Evolutionary conservation across 805 yeast genomes (phyloP), one percentile per base, ranked within the genome.

Genomic region (Candida germanica): DNA sequence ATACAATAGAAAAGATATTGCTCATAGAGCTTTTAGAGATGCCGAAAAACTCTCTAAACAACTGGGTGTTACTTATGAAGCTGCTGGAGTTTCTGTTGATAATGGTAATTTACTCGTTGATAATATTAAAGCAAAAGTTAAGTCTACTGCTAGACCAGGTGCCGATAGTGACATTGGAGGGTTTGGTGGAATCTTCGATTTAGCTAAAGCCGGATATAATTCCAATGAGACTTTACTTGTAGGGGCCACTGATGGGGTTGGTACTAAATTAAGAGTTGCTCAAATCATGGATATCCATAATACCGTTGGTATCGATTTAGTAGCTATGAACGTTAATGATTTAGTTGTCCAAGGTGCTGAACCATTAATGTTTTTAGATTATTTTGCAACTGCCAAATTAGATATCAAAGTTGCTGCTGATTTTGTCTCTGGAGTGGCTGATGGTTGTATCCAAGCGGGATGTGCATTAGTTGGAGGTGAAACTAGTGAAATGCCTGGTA

Each of bases 401-500:
- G 96, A 89, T 50, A 78, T 89, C 44, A 65, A 74, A 39, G 73
- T 87, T 28, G 96, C 98, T 5, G 81, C 93, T 17, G 81, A 79
- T 48, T 93, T 93, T 50, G 98, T 93, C 25, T 70, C 77, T 43
- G 98, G 98, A 64, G 98, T 93, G 46, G 97, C 96, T 32, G 85
- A 85, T 46, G 99, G 98, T 39, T 93, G 99, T 71, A 80, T 82
- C 47, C 77, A 79, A 47, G 85, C 98, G 22, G 96, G 96, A 8
- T 91, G 98, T 74, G 98, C 99, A 5, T 73, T 93, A 40, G 96
- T 93, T 36, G 99, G 99, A 38, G 99, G 99, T 48, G 99, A 93
- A 66, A 93, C 99, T 25, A 84, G 95, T 36, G 99, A 93, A 71
- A 93, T 93, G 99, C 99, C 99, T 18, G 98, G 98, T 47, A 87